Conservation (phyloP, 2,329 filamentous ascomycete genomes). For the Aspergillus caelatus region DNA sequence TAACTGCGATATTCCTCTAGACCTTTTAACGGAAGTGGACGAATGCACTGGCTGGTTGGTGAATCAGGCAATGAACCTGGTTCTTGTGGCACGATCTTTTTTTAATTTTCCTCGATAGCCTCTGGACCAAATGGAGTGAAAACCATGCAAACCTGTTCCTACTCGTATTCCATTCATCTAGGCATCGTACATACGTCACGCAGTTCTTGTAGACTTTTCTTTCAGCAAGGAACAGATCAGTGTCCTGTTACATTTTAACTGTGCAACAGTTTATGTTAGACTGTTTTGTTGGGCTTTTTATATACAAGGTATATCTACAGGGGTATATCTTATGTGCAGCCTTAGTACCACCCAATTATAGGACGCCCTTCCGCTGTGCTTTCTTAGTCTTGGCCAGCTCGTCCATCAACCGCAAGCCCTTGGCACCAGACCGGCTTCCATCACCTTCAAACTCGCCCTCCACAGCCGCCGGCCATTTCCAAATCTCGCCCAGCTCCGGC, state of each 20-base stretch:
- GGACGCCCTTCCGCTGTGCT: conserved; percentile 22
- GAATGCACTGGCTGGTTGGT: conserved; percentile 5
- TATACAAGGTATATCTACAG: conserved; percentile 5
- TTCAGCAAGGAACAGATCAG: too few relatives aligned
- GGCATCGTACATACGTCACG: too few relatives aligned
- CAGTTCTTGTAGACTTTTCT: too few relatives aligned
- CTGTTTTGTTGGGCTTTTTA: not conserved
- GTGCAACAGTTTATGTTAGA: not conserved
- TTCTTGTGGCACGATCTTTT: not conserved
- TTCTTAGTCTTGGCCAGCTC: conserved; percentile 40
- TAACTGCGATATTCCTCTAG: conserved; percentile 4
- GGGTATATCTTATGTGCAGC: conserved; percentile 1
- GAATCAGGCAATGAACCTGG: not conserved
- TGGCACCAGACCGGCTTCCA: conserved; percentile 41
- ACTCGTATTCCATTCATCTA: not conserved
- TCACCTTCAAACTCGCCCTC: conserved; percentile 35
- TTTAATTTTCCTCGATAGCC: not conserved
- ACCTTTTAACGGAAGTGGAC: conserved; percentile 6
- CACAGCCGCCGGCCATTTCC: conserved; percentile 43
- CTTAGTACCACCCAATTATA: conserved; percentile 19
- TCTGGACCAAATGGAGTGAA: conserved; percentile 1
- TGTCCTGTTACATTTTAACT: too few relatives aligned
- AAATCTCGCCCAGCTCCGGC: conserved; percentile 44
- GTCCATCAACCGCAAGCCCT: conserved; percentile 39
- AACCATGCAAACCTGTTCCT: not conserved